Percentiles rank a stretch among this genome's conserved stretches.
These are phyloP conservation scores for Ramaria sp. DNA, from an alignment of 768 basidiomycete species.

Conservation along the genomic window DNA sequence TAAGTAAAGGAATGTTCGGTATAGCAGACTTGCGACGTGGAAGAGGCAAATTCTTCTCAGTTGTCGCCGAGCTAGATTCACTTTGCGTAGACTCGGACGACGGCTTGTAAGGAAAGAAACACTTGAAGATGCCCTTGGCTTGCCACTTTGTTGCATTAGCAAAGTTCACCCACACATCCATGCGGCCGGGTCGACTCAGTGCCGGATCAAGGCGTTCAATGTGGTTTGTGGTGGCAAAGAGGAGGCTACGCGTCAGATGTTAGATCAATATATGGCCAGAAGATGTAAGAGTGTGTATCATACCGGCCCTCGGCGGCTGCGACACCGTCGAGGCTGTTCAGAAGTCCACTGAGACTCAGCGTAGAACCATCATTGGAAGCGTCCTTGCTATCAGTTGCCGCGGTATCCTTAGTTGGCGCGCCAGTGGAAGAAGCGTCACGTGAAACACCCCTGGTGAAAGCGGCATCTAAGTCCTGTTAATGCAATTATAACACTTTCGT, in stretches of 20 bases:
- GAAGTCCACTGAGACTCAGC: slow-evolving; percentile 71
- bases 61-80: slow-evolving; percentile 13
- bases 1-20: slow-evolving; percentile 56
- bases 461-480: slow-evolving; percentile 62
- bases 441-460: slow-evolving; percentile 79
- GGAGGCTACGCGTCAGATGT: slow-evolving; percentile 36
- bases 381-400: slow-evolving; percentile 22
- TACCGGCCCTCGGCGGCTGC: slow-evolving; percentile 81
- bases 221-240: slow-evolving; percentile 91
- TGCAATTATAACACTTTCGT: not conserved
- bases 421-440: slow-evolving; percentile 77
- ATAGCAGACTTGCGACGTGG: slow-evolving; percentile 51
- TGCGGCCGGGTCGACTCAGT: slow-evolving; percentile 77
- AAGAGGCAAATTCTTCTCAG: slow-evolving; percentile 56
- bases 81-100: slow-evolving; percentile 13
- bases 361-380: slow-evolving; percentile 63
- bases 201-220: slow-evolving; percentile 89
- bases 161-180: slow-evolving; percentile 91
- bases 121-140: slow-evolving; percentile 87
- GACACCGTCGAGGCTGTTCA: slow-evolving; percentile 81
- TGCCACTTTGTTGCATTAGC: slow-evolving; percentile 88
- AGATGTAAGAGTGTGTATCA: slow-evolving; percentile 20
- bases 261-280: slow-evolving; percentile 3
- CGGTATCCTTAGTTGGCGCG: slow-evolving; percentile 35
- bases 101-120: slow-evolving; percentile 72